Evolutionary conservation across 2,329 filamentous ascomycete genomes (phyloP), one percentile per base, ranked within the genome.

Genomic region (Basipetospora chlamydospora): DNA sequence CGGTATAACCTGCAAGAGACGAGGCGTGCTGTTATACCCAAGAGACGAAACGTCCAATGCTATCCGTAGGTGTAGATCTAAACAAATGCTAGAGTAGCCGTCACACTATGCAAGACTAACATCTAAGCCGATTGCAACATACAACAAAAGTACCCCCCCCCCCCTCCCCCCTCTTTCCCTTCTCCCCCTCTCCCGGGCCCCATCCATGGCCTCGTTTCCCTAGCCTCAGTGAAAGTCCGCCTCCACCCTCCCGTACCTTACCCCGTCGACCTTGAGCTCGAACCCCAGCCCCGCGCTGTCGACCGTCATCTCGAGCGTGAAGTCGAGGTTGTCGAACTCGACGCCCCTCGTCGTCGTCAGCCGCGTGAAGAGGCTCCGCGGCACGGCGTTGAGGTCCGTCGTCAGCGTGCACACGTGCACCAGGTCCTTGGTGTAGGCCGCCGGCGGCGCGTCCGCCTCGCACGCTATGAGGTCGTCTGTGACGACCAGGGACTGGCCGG

Each of bases 271-370:
- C 56, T 81, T 80, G 37, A 87, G 57, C 57, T 87, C 80, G 54
- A 87, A 87, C 3, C 78, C 73, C 40, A 87, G 47, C 2, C 80
- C 78, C 0, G 81, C 81, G 47, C 77, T 83, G 49, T 85, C 77
- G 29, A 87, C 80, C 45, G 78, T 77, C 80, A 88, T 85, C 59
- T 86, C 80, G 5, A 87, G 68, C 9, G 80, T 83, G 42, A 87
- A 87, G 50, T 87, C 80, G 21, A 88, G 60, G 44, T 85, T 86
- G 46, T 85, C 78, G 56, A 87, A 88, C 55, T 85, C 81, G 5
- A 85, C 75, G 1, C 81, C 81, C 37, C 80, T 67, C 3, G 81
- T 87, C 10, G 82, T 87, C 12, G 80, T 86, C 43, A 88, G 56
- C 11, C 79, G 59, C 2, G 80, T 85, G 49, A 87, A 87, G 9